Evolutionary conservation across 257 asterid genomes (phyloP).

Genomic region (Lantana camara): DNA sequence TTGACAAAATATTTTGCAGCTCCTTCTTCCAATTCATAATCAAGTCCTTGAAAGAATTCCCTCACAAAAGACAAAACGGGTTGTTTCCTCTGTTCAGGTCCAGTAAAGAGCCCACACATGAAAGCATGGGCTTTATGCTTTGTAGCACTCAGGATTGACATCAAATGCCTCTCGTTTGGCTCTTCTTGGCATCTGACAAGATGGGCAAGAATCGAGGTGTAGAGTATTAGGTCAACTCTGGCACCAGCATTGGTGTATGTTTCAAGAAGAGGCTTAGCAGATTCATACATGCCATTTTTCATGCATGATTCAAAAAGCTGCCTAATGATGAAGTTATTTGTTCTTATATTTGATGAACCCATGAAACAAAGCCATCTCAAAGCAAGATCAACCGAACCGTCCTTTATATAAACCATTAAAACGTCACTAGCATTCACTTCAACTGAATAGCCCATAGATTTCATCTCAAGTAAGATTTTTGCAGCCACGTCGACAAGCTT

Average conservation of each 20-base stretch:
- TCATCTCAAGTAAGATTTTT: constrained; percentile 94
- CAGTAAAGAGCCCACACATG: constrained; percentile 90
- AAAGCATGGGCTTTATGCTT: constrained; percentile 86
- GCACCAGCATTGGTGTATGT: constrained; percentile 78
- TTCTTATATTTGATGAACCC: constrained; percentile 91
- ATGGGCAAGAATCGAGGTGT: constrained; percentile 91
- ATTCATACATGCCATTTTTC: constrained; percentile 83
- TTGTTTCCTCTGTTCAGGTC: constrained; percentile 86
- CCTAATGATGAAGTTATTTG: constrained; percentile 92
- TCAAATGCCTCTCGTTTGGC: constrained; percentile 79
- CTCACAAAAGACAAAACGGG: constrained; percentile 88
- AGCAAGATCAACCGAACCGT: constrained; percentile 89
- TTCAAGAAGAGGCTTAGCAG: constrained; percentile 93
- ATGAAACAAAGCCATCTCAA: constrained; percentile 93
- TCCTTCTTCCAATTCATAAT: constrained; percentile 91
- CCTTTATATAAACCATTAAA: constrained; percentile 89
- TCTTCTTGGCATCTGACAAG: constrained; percentile 94
- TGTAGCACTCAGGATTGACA: constrained; percentile 89
- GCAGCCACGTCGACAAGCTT: constrained; percentile 98
- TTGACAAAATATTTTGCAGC: constrained; percentile 89
- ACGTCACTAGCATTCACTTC: constrained; percentile 98
- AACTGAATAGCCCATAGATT: constrained; percentile 92
- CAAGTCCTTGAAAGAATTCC: constrained; percentile 85
- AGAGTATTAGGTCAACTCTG: constrained; percentile 87
- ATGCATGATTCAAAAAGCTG: constrained; percentile 95